Conservation (phyloP, 1,284 basidiomycete species). For the Heterobasidion parviporum region DNA sequence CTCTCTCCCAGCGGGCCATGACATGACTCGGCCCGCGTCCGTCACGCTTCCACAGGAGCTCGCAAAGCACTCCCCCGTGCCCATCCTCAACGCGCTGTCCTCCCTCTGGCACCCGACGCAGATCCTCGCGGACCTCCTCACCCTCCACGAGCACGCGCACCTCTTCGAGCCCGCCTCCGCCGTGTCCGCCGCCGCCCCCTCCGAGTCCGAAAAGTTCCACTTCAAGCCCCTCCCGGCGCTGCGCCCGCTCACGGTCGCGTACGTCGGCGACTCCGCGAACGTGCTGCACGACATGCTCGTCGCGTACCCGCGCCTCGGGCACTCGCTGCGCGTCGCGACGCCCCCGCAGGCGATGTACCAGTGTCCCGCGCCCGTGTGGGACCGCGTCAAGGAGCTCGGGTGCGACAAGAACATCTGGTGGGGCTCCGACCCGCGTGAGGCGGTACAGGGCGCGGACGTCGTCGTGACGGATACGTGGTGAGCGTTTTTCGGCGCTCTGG, state of each 20-base stretch:
- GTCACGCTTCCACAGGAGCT: conserved; percentile 52
- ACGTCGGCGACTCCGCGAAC: conserved; percentile 94
- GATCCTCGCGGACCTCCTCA: conserved; percentile 88
- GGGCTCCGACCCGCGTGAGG: conserved; percentile 76
- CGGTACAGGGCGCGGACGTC: conserved; percentile 85
- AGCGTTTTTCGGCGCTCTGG: conserved; percentile 15
- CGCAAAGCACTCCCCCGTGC: conserved; percentile 83
- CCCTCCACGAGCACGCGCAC: conserved; percentile 72
- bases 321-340: conserved; percentile 79
- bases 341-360: conserved; percentile 56
- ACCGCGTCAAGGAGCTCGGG: conserved; percentile 59
- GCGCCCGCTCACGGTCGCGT: conserved; percentile 77
- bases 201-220: not conserved
- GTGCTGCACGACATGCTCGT: conserved; percentile 98
- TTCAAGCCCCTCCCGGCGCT: conserved; percentile 33
- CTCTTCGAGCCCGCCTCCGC: conserved; percentile 29
- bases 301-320: conserved; percentile 86
- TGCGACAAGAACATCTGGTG: conserved; percentile 67
- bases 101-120: conserved; percentile 97
- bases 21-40: not conserved
- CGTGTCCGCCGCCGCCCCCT: not conserved
- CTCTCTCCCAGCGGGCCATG: too few species aligned
- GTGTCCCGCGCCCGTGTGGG: conserved; percentile 77
- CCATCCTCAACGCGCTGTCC: conserved; percentile 93
- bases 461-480: conserved; percentile 96